Evolutionary conservation across 352 stramenopile species (phyloP).

Genomic region (Pythium brachiatum): DNA sequence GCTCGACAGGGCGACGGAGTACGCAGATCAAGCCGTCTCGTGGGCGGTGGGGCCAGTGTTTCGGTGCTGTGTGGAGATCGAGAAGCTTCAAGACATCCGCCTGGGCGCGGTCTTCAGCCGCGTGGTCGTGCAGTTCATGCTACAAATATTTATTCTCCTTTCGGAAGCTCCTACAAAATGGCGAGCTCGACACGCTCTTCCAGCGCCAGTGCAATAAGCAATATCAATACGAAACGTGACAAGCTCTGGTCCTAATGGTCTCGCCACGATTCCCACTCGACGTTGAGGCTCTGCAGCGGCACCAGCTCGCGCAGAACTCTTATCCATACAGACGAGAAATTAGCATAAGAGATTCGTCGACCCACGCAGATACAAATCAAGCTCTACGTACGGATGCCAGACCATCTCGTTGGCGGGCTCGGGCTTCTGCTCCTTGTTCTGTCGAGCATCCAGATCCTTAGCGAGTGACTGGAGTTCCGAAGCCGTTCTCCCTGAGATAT

Average conservation of each 20-base stretch:
- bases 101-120: slow-evolving; percentile 40
- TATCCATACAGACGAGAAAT: not conserved
- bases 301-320: slow-evolving; percentile 78
- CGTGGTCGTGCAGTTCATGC: slow-evolving; percentile 42
- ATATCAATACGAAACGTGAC: not conserved
- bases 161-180: not conserved
- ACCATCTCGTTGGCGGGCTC: slow-evolving; percentile 75
- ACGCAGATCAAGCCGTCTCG: slow-evolving; percentile 30
- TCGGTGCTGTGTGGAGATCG: slow-evolving; percentile 39
- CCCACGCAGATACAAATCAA: not conserved
- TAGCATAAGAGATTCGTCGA: not conserved
- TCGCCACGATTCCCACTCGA: slow-evolving; percentile 82
- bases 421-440: slow-evolving; percentile 53
- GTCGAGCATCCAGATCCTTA: slow-evolving; percentile 52
- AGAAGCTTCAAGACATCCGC: slow-evolving; percentile 21
- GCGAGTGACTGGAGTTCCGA: slow-evolving; percentile 60
- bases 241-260: slow-evolving; percentile 45
- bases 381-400: slow-evolving; percentile 76
- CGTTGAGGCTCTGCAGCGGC: slow-evolving; percentile 71
- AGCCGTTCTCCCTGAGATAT: slow-evolving; percentile 44
- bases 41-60: slow-evolving; percentile 43
- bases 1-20: not conserved
- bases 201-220: not conserved
- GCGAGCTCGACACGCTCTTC: not conserved
- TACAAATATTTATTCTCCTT: slow-evolving; percentile 20